phyloP scores from a whole-genome alignment of 2,329 filamentous ascomycete species.

The Westerdykella ornata region DNA sequence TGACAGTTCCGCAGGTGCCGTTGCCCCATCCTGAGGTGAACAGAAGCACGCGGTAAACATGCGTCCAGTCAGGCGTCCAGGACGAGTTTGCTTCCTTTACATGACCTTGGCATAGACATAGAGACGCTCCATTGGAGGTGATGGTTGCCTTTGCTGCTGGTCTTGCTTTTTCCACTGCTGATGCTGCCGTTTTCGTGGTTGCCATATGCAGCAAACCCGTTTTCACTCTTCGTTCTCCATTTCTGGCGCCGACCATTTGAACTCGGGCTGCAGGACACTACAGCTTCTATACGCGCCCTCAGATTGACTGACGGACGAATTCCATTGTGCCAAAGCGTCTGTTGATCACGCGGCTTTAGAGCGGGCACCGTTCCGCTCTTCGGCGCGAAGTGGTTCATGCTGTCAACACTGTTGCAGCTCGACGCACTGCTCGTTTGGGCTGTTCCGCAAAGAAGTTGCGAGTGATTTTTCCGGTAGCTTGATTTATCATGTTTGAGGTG shows the following conservation, averaged over 20 bases:
- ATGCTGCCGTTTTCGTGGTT: too few species aligned
- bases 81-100: not conserved
- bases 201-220: not conserved
- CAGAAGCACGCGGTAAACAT: conserved; percentile 31
- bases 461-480: conserved; percentile 2
- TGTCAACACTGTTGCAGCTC: conserved; percentile 25
- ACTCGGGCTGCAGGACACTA: not conserved
- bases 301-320: too few species aligned
- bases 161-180: too few species aligned
- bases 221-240: not conserved
- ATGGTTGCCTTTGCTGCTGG: too few species aligned
- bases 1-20: not conserved
- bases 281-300: not conserved
- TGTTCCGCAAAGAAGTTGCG: conserved; percentile 14
- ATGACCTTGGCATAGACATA: too few species aligned
- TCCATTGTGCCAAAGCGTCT: too few species aligned
- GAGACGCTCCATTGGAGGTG: too few species aligned
- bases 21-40: conserved; percentile 28
- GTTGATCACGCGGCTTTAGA: too few species aligned
- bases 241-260: not conserved
- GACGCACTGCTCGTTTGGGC: conserved; percentile 7
- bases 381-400: conserved; percentile 14
- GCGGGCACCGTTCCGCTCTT: conserved; percentile 8
- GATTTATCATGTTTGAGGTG: conserved; percentile 17
- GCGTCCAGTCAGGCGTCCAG: conserved; percentile 14